Percentiles rank a stretch among this genome's conserved stretches.
phyloP scores from a whole-genome alignment of 2,329 filamentous ascomycete genomes.

The Colletotrichum tanaceti region DNA sequence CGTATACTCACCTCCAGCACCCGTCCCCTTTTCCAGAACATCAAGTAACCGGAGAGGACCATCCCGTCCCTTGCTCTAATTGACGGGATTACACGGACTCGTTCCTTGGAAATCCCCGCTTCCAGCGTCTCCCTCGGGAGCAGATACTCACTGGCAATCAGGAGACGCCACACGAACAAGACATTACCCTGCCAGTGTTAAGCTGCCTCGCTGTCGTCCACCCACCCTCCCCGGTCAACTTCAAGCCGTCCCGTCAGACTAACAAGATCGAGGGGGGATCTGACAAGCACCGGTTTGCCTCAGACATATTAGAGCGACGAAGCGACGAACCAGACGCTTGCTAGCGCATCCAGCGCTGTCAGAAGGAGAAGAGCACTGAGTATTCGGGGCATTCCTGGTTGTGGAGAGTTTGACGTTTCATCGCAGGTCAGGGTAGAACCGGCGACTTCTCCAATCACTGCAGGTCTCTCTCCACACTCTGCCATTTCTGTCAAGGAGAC shows the following conservation, averaged over 20 bases:
- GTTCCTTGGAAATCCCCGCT: conserved; percentile 12
- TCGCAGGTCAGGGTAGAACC: conserved; percentile 31
- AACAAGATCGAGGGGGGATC: conserved; percentile 18
- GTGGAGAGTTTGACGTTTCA: conserved; percentile 32
- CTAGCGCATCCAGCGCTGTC: not conserved
- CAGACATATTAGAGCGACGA: conserved; percentile 18
- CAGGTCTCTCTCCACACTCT: conserved; percentile 13
- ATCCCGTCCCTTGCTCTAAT: conserved; percentile 29
- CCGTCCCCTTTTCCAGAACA: not conserved
- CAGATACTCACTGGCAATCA: conserved; percentile 13
- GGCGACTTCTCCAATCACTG: conserved; percentile 31
- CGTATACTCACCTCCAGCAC: conserved; percentile 3
- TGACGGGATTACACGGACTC: conserved; percentile 31
- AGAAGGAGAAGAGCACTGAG: not conserved
- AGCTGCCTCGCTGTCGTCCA: not conserved
- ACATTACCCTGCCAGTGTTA: no score
- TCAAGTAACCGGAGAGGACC: conserved; percentile 4
- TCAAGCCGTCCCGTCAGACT: not conserved
- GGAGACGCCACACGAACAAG: not conserved
- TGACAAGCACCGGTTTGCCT: conserved; percentile 23
- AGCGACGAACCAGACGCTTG: not conserved
- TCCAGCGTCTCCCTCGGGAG: conserved; percentile 10
- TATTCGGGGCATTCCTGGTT: not conserved
- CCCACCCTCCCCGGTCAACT: not conserved
- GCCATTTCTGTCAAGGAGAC: conserved; percentile 10